These are phyloP conservation scores for Balakata baccata DNA, from an alignment of 345 rosid genomes.

Conservation along the genomic window DNA sequence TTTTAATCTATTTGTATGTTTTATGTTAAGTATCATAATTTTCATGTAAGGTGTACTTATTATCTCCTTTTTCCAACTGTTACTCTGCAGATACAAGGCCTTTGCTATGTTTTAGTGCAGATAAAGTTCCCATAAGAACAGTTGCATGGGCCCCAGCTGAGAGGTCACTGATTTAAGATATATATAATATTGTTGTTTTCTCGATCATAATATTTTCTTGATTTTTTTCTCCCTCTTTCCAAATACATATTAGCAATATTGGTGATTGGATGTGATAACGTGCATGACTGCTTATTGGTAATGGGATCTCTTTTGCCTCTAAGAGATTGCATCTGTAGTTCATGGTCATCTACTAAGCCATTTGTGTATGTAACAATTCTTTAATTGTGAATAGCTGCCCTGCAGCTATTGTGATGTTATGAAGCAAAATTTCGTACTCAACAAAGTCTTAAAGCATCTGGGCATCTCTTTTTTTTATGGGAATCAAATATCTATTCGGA, in stretches of 20 bases:
- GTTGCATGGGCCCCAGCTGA: slow-evolving; percentile 85
- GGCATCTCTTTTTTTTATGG: background rate
- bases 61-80: slow-evolving; percentile 13
- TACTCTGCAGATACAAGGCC: slow-evolving; percentile 76
- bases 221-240: background rate
- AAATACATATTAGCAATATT: background rate
- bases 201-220: background rate
- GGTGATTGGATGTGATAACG: background rate
- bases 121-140: slow-evolving; percentile 73
- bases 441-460: background rate
- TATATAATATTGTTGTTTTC: background rate
- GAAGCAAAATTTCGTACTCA: too few relatives aligned
- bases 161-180: slow-evolving; percentile 45
- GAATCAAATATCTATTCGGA: background rate
- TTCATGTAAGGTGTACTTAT: background rate
- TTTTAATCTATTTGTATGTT: background rate
- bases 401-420: background rate
- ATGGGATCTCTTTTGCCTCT: background rate
- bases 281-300: background rate
- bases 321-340: background rate
- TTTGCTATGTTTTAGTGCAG: slow-evolving; percentile 78
- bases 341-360: background rate
- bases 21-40: background rate
- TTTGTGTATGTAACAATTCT: background rate
- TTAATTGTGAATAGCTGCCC: background rate